A percentile compares a stretch with the other conserved stretches of the same genome.
Evolutionary conservation across 106 monocot genomes (phyloP).

Genomic region (Amphibolis antarctica): DNA sequence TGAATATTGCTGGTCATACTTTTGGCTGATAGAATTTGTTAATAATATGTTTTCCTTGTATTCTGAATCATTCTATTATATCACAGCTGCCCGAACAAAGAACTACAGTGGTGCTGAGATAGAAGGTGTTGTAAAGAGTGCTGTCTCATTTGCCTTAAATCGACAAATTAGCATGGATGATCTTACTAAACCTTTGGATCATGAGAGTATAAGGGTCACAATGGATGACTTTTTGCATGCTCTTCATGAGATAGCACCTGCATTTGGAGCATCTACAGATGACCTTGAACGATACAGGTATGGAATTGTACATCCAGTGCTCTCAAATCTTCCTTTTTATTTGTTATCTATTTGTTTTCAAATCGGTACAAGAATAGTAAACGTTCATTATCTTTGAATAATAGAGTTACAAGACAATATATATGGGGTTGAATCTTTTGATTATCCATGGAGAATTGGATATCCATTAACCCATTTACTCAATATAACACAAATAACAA

Average conservation of each 20-base stretch:
- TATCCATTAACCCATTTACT: no score
- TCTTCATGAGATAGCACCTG: constrained; percentile 72
- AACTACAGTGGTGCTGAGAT: constrained; percentile 97
- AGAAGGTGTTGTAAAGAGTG: constrained; percentile 99
- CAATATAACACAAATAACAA: no score
- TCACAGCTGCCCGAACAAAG: constrained; percentile 87
- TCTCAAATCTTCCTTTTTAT: neutral
- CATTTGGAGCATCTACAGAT: constrained; percentile 94
- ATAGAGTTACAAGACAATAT: no score
- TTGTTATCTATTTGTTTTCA: no score
- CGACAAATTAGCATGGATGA: constrained; percentile 93
- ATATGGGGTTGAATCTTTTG: no score
- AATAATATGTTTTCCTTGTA: neutral
- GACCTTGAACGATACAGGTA: constrained; percentile 91
- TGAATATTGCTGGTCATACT: neutral
- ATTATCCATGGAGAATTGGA: no score
- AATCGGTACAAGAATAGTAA: no score
- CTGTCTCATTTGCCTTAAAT: constrained; percentile 85
- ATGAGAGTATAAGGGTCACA: constrained; percentile 88
- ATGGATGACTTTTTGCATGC: constrained; percentile 93
- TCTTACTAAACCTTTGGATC: constrained; percentile 84
- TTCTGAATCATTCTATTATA: no score
- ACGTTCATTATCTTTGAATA: no score
- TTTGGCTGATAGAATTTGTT: neutral
- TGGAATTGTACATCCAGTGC: neutral